Percentiles rank a stretch among this genome's conserved stretches.
phyloP scores from a whole-genome alignment of 352 stramenopile genomes.

The Aphanomyces cochlioides region DNA sequence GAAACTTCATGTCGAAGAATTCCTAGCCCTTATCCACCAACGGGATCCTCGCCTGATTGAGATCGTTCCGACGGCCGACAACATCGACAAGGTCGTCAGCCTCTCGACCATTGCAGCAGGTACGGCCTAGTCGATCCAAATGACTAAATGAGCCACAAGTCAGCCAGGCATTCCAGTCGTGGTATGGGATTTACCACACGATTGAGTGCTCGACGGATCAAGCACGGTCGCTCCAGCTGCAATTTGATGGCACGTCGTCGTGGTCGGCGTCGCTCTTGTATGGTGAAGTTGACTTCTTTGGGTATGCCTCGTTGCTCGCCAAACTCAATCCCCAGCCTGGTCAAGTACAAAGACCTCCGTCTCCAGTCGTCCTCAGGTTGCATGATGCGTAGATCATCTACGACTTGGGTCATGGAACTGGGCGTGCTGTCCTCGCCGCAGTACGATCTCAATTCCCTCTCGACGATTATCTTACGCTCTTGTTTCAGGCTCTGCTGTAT shows the following conservation, averaged over 20 bases:
- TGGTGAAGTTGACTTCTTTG: constrained; percentile 29
- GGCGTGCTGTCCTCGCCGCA: constrained; percentile 25
- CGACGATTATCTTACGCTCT: not conserved
- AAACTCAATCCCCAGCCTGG: constrained; percentile 1
- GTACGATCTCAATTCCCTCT: constrained; percentile 2
- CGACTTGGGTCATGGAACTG: constrained; percentile 26
- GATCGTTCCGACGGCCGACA: not conserved
- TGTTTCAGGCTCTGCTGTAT: constrained; percentile 18
- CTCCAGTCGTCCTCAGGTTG: not conserved
- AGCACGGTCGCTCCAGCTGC: not conserved
- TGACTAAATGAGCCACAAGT: not conserved
- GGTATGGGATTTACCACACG: constrained; percentile 21
- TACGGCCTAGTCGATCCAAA: not conserved
- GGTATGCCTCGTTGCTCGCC: constrained; percentile 10
- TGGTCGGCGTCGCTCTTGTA: constrained; percentile 24
- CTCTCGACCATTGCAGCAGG: constrained; percentile 15
- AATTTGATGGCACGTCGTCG: not conserved
- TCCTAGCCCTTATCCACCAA: constrained; percentile 12
- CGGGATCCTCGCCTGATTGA: not conserved
- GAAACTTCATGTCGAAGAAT: too few species aligned
- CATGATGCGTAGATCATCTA: constrained; percentile 13
- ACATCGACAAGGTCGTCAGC: not conserved
- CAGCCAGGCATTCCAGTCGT: constrained; percentile 22
- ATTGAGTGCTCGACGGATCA: constrained; percentile 10
- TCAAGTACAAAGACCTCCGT: constrained; percentile 6